Evolutionary conservation across 495 filamentous ascomycete genomes (phyloP).

Genomic region (Chaetomidium leptoderma): DNA sequence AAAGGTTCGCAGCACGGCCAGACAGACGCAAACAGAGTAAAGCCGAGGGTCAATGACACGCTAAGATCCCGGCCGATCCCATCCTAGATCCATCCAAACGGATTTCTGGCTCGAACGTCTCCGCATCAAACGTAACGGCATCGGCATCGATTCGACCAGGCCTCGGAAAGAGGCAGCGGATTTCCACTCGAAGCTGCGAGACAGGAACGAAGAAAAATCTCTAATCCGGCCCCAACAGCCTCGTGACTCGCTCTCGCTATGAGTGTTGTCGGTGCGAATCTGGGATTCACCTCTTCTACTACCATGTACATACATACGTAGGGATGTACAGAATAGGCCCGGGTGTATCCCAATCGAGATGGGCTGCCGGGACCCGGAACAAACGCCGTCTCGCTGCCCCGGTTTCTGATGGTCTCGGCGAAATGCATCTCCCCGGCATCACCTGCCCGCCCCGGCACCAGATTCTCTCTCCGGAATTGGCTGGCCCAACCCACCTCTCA

Average conservation of each 20-base stretch:
- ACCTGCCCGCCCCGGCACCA: not conserved
- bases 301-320: too few relatives aligned
- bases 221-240: too few relatives aligned
- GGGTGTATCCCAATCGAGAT: not conserved
- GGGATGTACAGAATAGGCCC: too few relatives aligned
- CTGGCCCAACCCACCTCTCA: not conserved
- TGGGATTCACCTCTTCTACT: too few relatives aligned
- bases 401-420: not conserved
- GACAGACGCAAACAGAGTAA: not conserved
- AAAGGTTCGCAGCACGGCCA: not conserved
- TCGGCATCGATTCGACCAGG: not conserved
- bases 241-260: too few relatives aligned
- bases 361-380: not conserved
- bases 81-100: not conserved
- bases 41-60: not conserved
- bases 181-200: not conserved
- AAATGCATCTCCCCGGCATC: slow-evolving; percentile 5
- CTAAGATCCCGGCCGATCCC: not conserved
- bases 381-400: slow-evolving; percentile 3
- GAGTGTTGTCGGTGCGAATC: too few relatives aligned
- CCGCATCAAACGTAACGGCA: not conserved
- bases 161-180: not conserved
- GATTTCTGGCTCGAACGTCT: not conserved
- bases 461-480: slow-evolving; percentile 1
- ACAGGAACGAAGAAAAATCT: too few relatives aligned